These are phyloP conservation scores for Penicillium brevicompactum DNA, from an alignment of 2,329 filamentous ascomycete genomes.

Conservation along the genomic window DNA sequence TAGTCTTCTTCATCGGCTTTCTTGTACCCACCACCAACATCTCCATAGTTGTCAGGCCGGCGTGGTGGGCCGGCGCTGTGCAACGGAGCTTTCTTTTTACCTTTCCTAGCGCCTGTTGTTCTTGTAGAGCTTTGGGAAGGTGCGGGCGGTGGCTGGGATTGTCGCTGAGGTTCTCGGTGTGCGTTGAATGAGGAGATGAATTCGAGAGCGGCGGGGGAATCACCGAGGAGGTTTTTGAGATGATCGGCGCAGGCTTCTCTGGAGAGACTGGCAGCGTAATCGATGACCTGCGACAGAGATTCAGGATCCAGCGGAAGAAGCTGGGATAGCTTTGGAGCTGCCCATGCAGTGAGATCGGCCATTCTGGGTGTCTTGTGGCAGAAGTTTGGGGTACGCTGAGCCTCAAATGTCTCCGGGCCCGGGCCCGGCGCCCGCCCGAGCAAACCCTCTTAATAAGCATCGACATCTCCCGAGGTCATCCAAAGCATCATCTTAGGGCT, in stretches of 20 bases:
- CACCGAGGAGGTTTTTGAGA: constrained; percentile 84
- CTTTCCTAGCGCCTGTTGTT: constrained; percentile 33
- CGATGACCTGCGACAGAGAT: constrained; percentile 79
- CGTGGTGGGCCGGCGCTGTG: constrained; percentile 65
- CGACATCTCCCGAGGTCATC: too few relatives aligned
- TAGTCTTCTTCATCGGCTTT: constrained; percentile 76
- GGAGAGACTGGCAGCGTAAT: constrained; percentile 76
- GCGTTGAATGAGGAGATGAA: constrained; percentile 77
- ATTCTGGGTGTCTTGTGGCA: constrained; percentile 12
- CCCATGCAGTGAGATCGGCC: constrained; percentile 53
- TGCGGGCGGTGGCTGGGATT: constrained; percentile 18
- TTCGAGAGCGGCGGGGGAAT: constrained; percentile 73
- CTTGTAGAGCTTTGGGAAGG: constrained; percentile 6
- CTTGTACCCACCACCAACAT: constrained; percentile 69
- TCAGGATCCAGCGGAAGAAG: constrained; percentile 84
- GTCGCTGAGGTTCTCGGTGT: constrained; percentile 47
- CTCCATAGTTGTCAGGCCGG: constrained; percentile 64
- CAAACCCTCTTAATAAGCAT: constrained; percentile 4
- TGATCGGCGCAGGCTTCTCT: constrained; percentile 79
- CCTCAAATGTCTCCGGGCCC: background rate
- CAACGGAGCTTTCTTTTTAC: constrained; percentile 61
- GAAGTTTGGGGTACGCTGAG: background rate
- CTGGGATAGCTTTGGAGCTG: constrained; percentile 70
- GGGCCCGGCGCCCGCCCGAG: background rate
- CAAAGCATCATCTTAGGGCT: background rate